A percentile compares a stretch with the other conserved stretches of the same genome.
Evolutionary conservation across 1,284 basidiomycete species (phyloP).

Genomic region (Naganishia cerealis): DNA sequence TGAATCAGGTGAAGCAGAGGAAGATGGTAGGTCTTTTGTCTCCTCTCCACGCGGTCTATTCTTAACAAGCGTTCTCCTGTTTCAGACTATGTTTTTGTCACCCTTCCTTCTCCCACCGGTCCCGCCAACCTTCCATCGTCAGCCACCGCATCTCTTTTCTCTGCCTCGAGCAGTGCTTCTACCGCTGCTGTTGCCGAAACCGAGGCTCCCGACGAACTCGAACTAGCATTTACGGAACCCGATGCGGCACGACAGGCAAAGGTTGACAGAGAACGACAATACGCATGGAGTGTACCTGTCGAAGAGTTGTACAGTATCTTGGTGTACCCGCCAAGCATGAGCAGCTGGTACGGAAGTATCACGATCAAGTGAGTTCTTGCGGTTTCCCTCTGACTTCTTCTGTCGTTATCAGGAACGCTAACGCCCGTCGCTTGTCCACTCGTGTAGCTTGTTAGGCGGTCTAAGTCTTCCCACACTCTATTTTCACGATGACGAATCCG

Average conservation of each 20-base stretch:
- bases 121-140: conserved; percentile 3
- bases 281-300: conserved; percentile 90
- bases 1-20: conserved; percentile 36
- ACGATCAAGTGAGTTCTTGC: conserved; percentile 49
- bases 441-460: conserved; percentile 77
- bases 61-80: not conserved
- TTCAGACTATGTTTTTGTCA: conserved; percentile 51
- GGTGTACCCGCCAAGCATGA: conserved; percentile 64
- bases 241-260: conserved; percentile 42
- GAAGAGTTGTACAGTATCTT: conserved; percentile 85
- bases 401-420: conserved; percentile 50
- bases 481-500: conserved; percentile 95
- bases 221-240: conserved; percentile 69
- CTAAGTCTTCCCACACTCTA: conserved; percentile 84
- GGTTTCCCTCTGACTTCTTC: not conserved
- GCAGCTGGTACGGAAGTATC: conserved; percentile 53
- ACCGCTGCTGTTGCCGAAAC: not conserved
- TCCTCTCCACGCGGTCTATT: not conserved
- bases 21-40: conserved; percentile 44
- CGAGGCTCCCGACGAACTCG: conserved; percentile 20
- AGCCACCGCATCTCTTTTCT: conserved; percentile 11
- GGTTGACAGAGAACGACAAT: conserved; percentile 74
- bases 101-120: conserved; percentile 44
- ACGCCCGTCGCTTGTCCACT: conserved; percentile 61
- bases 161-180: conserved; percentile 14